phyloP scores from a whole-genome alignment of 1,284 basidiomycete genomes.

The Tilletia setariae region DNA sequence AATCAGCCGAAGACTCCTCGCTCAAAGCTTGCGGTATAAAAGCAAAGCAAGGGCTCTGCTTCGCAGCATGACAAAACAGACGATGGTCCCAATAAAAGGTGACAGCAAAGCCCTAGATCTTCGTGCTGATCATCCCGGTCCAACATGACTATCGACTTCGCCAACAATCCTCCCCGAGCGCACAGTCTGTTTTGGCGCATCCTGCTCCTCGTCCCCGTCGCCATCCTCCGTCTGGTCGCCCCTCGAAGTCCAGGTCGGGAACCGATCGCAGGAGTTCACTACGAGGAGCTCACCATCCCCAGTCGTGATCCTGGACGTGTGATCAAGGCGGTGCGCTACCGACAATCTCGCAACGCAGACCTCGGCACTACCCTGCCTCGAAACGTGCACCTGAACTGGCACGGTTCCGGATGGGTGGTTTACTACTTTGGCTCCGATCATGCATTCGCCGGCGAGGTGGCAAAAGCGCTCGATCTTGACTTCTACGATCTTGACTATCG shows the following conservation, averaged over 20 bases:
- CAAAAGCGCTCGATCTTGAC: neutral
- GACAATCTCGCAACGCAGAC: too few relatives aligned
- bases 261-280: neutral
- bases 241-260: neutral
- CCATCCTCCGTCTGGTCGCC: neutral
- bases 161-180: too few relatives aligned
- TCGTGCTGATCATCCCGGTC: too few relatives aligned
- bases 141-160: too few relatives aligned
- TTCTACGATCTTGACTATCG: conserved; percentile 47
- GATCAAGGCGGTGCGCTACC: conserved; percentile 1
- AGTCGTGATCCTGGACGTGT: neutral
- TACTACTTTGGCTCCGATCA: neutral
- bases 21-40: too few relatives aligned
- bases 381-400: neutral
- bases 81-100: too few relatives aligned
- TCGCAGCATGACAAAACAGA: too few relatives aligned
- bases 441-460: neutral
- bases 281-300: neutral
- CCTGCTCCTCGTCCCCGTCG: neutral
- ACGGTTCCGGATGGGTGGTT: neutral
- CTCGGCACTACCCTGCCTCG: neutral
- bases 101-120: too few relatives aligned
- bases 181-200: neutral
- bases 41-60: too few relatives aligned
- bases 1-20: too few relatives aligned